These are phyloP conservation scores for Tetrahymena thermophila DNA, from an alignment of 73 alveolate species.

Conservation along the genomic window DNA sequence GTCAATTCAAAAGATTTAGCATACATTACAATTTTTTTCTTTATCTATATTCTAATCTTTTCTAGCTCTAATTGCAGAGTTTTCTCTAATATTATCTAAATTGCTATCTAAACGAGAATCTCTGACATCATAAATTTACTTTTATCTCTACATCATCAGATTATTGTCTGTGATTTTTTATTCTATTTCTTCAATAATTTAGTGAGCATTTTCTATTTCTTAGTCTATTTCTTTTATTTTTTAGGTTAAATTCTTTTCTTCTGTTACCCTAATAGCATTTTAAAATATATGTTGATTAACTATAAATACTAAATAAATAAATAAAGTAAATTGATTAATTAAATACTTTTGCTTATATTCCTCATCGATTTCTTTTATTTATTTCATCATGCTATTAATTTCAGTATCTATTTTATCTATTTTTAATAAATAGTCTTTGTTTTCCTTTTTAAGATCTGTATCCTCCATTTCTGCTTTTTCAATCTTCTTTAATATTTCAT, in stretches of 20 bases:
- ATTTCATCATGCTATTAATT: not conserved
- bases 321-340: not conserved
- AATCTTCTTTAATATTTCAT: not conserved
- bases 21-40: not conserved
- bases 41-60: not conserved
- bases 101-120: not conserved
- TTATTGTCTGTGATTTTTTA: not conserved
- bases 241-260: not conserved
- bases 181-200: not conserved
- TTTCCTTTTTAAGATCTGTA: not conserved
- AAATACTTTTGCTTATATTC: not conserved
- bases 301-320: too few species aligned
- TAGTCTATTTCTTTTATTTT: not conserved
- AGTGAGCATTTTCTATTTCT: not conserved
- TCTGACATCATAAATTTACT: not conserved
- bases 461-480: not conserved
- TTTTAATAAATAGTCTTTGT: not conserved
- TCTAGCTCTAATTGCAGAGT: not conserved
- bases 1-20: not conserved
- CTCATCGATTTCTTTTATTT: not conserved
- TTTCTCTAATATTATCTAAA: not conserved
- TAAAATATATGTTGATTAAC: not conserved
- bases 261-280: not conserved
- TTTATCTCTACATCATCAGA: not conserved
- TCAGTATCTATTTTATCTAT: not conserved